Evolutionary conservation across 495 filamentous ascomycete species (phyloP).

Genomic region (Xylaria curta): DNA sequence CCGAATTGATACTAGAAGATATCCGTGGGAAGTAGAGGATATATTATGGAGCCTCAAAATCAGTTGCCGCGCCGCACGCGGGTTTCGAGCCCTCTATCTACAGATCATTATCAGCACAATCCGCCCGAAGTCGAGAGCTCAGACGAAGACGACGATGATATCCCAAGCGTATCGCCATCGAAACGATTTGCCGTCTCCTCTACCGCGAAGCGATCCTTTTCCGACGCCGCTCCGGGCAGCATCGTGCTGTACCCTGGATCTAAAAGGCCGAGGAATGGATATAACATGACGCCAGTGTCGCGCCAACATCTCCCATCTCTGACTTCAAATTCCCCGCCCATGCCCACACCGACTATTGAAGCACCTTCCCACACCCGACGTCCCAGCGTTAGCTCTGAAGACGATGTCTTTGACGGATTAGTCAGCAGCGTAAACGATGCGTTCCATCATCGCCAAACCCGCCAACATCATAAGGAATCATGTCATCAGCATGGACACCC

Average conservation of each 20-base stretch:
- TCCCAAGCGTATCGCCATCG: slow-evolving; percentile 18
- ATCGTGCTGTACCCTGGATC: slow-evolving; percentile 16
- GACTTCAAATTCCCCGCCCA: background rate
- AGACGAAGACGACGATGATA: slow-evolving; percentile 28
- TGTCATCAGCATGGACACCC: background rate
- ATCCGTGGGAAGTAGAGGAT: background rate
- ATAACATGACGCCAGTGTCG: background rate
- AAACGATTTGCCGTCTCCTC: slow-evolving; percentile 3
- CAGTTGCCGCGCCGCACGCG: slow-evolving; percentile 14
- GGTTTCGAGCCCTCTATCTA: slow-evolving; percentile 4
- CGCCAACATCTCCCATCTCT: background rate
- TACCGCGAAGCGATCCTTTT: slow-evolving; percentile 16
- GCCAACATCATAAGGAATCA: background rate
- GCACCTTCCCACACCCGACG: background rate
- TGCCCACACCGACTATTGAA: background rate
- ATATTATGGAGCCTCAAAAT: slow-evolving; percentile 30
- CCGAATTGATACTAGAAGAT: background rate
- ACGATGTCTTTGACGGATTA: slow-evolving; percentile 29
- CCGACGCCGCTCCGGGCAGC: slow-evolving; percentile 8
- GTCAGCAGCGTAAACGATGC: slow-evolving; percentile 33
- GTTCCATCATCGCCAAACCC: slow-evolving; percentile 5
- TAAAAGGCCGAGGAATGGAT: slow-evolving; percentile 32
- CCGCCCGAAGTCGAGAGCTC: slow-evolving; percentile 25
- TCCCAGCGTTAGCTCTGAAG: slow-evolving; percentile 19
- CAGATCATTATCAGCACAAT: background rate